A percentile compares a stretch with the other conserved stretches of the same genome.
Evolutionary conservation across 371 early-diverging fungal species (phyloP).

Genomic region (Syncephalastrum sp.): DNA sequence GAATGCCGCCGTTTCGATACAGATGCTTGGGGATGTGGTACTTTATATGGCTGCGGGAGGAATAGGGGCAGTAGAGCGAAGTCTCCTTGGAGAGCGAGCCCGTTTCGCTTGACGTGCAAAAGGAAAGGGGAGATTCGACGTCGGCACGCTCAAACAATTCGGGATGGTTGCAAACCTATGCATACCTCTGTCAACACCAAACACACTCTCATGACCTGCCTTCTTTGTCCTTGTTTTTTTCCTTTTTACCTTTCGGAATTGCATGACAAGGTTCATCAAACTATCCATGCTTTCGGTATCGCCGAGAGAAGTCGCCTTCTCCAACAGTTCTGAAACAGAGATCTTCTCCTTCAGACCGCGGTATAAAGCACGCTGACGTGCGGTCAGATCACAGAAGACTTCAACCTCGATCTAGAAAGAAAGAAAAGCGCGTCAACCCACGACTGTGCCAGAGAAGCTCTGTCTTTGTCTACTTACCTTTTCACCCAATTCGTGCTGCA

Average conservation of each 20-base stretch:
- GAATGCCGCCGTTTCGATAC: constrained; percentile 64
- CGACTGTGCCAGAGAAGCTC: not conserved
- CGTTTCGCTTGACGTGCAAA: constrained; percentile 60
- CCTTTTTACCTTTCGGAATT: constrained; percentile 83
- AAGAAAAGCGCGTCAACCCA: not conserved
- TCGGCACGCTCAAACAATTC: constrained; percentile 96
- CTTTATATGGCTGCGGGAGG: constrained; percentile 59
- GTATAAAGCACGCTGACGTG: constrained; percentile 81
- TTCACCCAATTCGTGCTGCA: constrained; percentile 93
- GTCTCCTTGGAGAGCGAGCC: constrained; percentile 66
- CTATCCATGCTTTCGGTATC: constrained; percentile 70
- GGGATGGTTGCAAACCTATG: constrained; percentile 93
- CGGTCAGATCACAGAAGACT: constrained; percentile 83
- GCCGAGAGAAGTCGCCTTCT: constrained; percentile 66
- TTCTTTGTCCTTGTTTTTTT: not conserved
- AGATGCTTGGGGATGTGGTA: constrained; percentile 68
- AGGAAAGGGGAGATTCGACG: constrained; percentile 71
- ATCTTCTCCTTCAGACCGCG: constrained; percentile 79
- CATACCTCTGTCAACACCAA: not conserved
- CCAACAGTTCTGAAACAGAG: constrained; percentile 78
- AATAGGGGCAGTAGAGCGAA: constrained; percentile 58
- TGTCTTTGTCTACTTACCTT: constrained; percentile 44
- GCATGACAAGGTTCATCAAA: constrained; percentile 96
- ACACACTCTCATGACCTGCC: not conserved
- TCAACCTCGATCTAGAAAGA: constrained; percentile 70